Percentiles rank a stretch among this genome's conserved stretches.
These are phyloP conservation scores for Aspergillus haitiensis DNA, from an alignment of 495 filamentous ascomycete species.

Conservation along the genomic window DNA sequence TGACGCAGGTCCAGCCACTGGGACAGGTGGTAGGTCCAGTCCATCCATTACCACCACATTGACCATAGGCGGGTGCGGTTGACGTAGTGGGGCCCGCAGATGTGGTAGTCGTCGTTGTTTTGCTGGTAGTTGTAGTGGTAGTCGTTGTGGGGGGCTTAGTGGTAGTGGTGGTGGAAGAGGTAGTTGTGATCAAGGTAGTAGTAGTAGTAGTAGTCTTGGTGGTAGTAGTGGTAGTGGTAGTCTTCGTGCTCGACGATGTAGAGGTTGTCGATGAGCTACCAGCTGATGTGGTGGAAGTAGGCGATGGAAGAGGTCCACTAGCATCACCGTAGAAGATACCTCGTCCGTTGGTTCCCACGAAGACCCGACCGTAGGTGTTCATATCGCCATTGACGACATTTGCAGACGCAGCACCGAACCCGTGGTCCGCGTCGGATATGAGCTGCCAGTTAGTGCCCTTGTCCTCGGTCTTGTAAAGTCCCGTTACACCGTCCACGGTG, in stretches of 20 bases:
- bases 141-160: not conserved
- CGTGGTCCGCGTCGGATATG: slow-evolving; percentile 17
- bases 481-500: slow-evolving; percentile 16
- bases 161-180: not conserved
- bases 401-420: slow-evolving; percentile 17
- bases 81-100: not conserved
- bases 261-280: slow-evolving; percentile 2
- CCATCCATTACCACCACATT: slow-evolving; percentile 18
- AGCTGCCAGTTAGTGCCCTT: slow-evolving; percentile 13
- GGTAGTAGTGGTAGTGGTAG: slow-evolving; percentile 1
- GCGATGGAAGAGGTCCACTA: slow-evolving; percentile 5
- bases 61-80: slow-evolving; percentile 13
- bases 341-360: slow-evolving; percentile 20
- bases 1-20: slow-evolving; percentile 18
- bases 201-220: slow-evolving; percentile 3
- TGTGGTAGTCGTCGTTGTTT: slow-evolving; percentile 1
- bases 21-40: slow-evolving; percentile 18
- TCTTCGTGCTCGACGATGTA: slow-evolving; percentile 2
- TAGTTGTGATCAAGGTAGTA: not conserved
- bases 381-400: slow-evolving; percentile 20
- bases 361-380: slow-evolving; percentile 12
- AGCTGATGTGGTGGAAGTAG: slow-evolving; percentile 3
- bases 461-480: slow-evolving; percentile 19
- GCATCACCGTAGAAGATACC: slow-evolving; percentile 19
- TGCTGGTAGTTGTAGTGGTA: not conserved